Evolutionary conservation across 2,329 filamentous ascomycete genomes (phyloP), one percentile per base, ranked within the genome.

Genomic region (Epichloe hybrida): DNA sequence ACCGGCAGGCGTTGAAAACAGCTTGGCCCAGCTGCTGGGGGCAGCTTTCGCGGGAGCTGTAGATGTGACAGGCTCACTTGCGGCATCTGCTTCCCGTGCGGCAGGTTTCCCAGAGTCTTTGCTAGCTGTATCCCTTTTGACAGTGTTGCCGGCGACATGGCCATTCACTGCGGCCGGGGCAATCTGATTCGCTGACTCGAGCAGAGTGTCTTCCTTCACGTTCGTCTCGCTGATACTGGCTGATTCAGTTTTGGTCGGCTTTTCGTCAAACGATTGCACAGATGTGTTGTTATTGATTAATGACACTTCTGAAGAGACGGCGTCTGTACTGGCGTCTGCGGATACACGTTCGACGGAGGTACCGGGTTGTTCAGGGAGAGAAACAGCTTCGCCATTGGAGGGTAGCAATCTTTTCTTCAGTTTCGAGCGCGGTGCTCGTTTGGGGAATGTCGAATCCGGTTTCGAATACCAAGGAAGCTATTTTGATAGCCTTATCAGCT

Each of bases 381-480:
- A 71, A 0, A 78, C 65, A 13, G 65, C 58, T 36, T 66, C 58
- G 5, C 63, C 63, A 39, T 70, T 61, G 6, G 64, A 60, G 17
- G 62, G 64, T 21, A 72, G 55, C 6, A 61, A 62, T 56, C 67
- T 73, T 62, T 72, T 73, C 56, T 68, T 70, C 37, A 67, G 65
- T 57, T 66, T 72, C 12, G 65, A 63, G 40, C 65, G 67, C 11
- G 59, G 55, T 34, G 62, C 60, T 58, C 61, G 61, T 46, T 56
- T 58, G 12, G 79, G 79, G 58, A 80, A 83, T 9, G 69, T 66
- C 31, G 65, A 57, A 35, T 76, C 73, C 4, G 76, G 74, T 35
- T 64, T 64, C 0, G 78, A 80, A 27, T 72, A 59, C 79, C 79
- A 83, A 9, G 80, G 80, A 9, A 83, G 65, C 76, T 81, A 12